Evolutionary conservation across 2,329 filamentous ascomycete genomes (phyloP), one percentile per base, ranked within the genome.

Genomic region (Calonectria hawksworthii): DNA sequence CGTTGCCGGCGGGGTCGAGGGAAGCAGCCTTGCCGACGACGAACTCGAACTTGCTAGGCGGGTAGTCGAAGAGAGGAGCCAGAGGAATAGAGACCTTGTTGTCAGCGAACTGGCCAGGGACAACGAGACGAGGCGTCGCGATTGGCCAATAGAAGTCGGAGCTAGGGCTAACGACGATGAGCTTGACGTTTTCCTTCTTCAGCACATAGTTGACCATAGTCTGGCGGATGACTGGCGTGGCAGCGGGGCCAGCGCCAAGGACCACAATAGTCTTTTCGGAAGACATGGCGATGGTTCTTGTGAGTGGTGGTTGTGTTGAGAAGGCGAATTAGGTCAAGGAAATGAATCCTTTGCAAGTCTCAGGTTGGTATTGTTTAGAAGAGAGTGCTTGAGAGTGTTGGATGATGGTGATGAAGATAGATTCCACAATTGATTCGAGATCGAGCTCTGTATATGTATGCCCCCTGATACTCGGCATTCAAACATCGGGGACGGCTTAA

Each of bases 131-230:
- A 16, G 87, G 84, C 56, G 88, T 84, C 71, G 89, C 89, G 23
- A 90, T 79, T 52, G 84, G 82, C 88, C 88, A 91, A 83, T 87
- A 88, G 75, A 90, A 84, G 73, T 90, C 84, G 14, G 86, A 87
- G 65, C 86, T 88, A 1, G 88, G 89, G 18, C 85, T 83, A 52
- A 90, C 85, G 61, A 90, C 85, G 50, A 87, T 80, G 56, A 90
- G 83, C 74, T 84, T 88, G 73, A 88, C 82, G 73, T 86, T 85
- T 10, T 84, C 79, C 38, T 84, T 81, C 59, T 85, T 85, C 30
- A 86, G 81, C 3, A 87, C 82, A 0, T 83, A 84, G 76, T 86
- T 85, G 70, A 87, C 86, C 80, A 90, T 86, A 36, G 89, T 86
- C 79, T 89, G 87, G 80, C 90, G 89, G 63, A 89, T 86, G 44